A percentile compares a stretch with the other conserved stretches of the same genome.
Evolutionary conservation across 176 grass and related monocot genomes (phyloP).

Genomic region (Raddia distichophylla): DNA sequence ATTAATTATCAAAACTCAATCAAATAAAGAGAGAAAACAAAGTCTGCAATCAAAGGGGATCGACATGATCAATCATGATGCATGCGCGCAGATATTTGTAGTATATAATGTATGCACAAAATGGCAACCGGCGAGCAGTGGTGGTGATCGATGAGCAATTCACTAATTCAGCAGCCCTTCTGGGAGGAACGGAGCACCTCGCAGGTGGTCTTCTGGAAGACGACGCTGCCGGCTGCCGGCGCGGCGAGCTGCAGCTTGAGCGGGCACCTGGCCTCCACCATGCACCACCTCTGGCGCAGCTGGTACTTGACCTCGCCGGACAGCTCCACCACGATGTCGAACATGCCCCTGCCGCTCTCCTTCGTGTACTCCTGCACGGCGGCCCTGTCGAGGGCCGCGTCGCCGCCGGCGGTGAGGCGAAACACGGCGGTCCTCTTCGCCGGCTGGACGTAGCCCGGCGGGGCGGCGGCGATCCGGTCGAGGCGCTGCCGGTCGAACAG

Average conservation of each 20-base stretch:
- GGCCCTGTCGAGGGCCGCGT: slow-evolving; percentile 5
- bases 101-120: no score
- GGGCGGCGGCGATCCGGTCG: slow-evolving; percentile 30
- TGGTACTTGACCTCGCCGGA: slow-evolving; percentile 34
- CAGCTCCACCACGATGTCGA: slow-evolving; percentile 46
- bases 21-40: background rate
- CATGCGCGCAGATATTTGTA: background rate
- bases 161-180: slow-evolving; percentile 30
- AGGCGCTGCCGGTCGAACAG: slow-evolving; percentile 45
- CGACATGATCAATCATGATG: background rate
- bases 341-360: slow-evolving; percentile 33
- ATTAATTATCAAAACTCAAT: background rate
- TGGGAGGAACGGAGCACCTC: slow-evolving; percentile 41
- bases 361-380: slow-evolving; percentile 21
- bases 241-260: slow-evolving; percentile 43
- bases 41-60: no score
- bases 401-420: slow-evolving; percentile 28
- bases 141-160: no score
- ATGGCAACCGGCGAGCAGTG: no score
- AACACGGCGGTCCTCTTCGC: slow-evolving; percentile 39
- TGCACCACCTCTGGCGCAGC: slow-evolving; percentile 17
- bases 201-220: slow-evolving; percentile 41
- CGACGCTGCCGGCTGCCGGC: background rate
- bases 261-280: slow-evolving; percentile 41
- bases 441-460: background rate